Conservation (phyloP, 2,329 filamentous ascomycete genomes). For the Penicillium sp. region DNA sequence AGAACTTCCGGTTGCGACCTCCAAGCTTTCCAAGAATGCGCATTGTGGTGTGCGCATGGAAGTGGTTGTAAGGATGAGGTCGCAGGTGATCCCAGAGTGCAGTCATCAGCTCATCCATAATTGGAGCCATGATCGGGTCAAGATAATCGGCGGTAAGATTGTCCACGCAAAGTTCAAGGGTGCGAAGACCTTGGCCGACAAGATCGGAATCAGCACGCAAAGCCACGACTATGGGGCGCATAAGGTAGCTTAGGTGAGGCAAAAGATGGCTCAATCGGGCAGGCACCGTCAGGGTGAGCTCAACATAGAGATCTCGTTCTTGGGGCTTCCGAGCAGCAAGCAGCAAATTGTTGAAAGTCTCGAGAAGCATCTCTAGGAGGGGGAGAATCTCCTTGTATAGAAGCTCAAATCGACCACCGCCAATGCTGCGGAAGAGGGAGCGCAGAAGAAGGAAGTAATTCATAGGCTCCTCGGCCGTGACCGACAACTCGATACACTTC, state of each 20-base stretch:
- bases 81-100: slow-evolving; percentile 94
- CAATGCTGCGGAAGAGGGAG: slow-evolving; percentile 93
- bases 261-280: slow-evolving; percentile 91
- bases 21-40: slow-evolving; percentile 95
- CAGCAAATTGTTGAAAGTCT: slow-evolving; percentile 93
- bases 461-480: slow-evolving; percentile 94
- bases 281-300: slow-evolving; percentile 93
- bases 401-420: slow-evolving; percentile 95
- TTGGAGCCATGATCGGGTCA: slow-evolving; percentile 98
- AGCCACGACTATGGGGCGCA: slow-evolving; percentile 96
- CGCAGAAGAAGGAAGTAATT: slow-evolving; percentile 96
- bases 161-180: slow-evolving; percentile 94
- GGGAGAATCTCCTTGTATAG: slow-evolving; percentile 98
- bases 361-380: slow-evolving; percentile 93
- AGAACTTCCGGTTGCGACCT: slow-evolving; percentile 91
- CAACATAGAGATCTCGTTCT: slow-evolving; percentile 94
- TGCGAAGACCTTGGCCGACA: slow-evolving; percentile 90
- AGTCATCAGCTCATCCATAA: slow-evolving; percentile 98
- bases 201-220: slow-evolving; percentile 89
- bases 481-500: slow-evolving; percentile 94
- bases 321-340: slow-evolving; percentile 86
- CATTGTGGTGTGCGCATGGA: slow-evolving; percentile 97
- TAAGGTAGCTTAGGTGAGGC: slow-evolving; percentile 92
- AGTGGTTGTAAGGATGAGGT: slow-evolving; percentile 93
- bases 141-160: slow-evolving; percentile 97